A percentile compares a stretch with the other conserved stretches of the same genome.
These are phyloP conservation scores for Penstemon barbatus DNA, from an alignment of 257 asterid genomes.

Conservation along the genomic window DNA sequence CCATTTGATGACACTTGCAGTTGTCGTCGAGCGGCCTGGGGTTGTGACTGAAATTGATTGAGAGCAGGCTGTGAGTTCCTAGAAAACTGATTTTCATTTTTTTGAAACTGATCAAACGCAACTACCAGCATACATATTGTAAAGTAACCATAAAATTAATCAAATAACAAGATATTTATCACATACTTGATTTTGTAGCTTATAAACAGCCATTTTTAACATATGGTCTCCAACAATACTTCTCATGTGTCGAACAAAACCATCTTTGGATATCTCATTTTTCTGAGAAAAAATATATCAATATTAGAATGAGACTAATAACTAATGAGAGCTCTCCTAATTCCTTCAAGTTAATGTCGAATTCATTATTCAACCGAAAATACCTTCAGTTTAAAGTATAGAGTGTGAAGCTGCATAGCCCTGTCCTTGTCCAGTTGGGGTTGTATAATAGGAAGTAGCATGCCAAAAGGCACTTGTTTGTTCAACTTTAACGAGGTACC, in stretches of 20 bases:
- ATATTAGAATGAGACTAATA: slow-evolving; percentile 21
- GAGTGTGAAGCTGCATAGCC: slow-evolving; percentile 80
- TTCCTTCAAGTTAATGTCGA: no score
- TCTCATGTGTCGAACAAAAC: slow-evolving; percentile 80
- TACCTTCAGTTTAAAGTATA: slow-evolving; percentile 74
- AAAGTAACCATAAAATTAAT: slow-evolving; percentile 1
- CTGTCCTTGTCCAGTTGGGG: slow-evolving; percentile 93
- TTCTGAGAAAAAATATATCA: slow-evolving; percentile 47
- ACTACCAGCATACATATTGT: slow-evolving; percentile 7
- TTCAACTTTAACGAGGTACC: slow-evolving; percentile 49
- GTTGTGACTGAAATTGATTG: slow-evolving; percentile 51
- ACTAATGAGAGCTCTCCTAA: no score
- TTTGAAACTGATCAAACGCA: slow-evolving; percentile 29
- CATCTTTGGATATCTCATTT: slow-evolving; percentile 86
- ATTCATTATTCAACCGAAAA: slow-evolving; percentile 2
- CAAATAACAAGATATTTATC: slow-evolving; percentile 22
- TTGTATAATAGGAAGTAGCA: slow-evolving; percentile 84
- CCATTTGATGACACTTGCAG: slow-evolving; percentile 56
- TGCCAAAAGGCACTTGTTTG: slow-evolving; percentile 89
- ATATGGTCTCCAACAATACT: slow-evolving; percentile 88
- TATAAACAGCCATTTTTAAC: slow-evolving; percentile 85
- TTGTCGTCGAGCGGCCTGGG: slow-evolving; percentile 56
- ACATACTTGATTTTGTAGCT: slow-evolving; percentile 74
- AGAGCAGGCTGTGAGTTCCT: slow-evolving; percentile 46
- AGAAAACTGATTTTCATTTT: slow-evolving; percentile 51